Percentiles rank a stretch among this genome's conserved stretches.
Evolutionary conservation across 164 flowering plant species (phyloP).

Genomic region (Hamamelis virginiana): DNA sequence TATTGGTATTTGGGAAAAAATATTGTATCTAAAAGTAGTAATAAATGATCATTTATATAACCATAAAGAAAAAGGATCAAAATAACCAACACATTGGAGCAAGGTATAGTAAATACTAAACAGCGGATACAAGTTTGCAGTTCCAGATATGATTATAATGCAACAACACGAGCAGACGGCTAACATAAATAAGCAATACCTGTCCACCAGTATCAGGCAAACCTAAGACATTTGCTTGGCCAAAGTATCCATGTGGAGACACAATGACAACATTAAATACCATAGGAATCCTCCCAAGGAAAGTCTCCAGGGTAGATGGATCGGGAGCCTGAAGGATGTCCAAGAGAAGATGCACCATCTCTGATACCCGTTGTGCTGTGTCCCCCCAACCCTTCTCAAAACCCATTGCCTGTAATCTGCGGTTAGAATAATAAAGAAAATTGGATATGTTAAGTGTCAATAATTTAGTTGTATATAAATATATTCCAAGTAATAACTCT

Average conservation of each 20-base stretch:
- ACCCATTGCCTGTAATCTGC: conserved; percentile 89
- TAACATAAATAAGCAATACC: conserved; percentile 35
- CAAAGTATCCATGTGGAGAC: conserved; percentile 94
- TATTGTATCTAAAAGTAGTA: too few relatives aligned
- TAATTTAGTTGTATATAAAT: background rate
- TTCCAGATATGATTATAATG: too few relatives aligned
- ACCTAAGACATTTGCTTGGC: conserved; percentile 95
- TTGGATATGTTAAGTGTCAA: too few relatives aligned
- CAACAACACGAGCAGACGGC: background rate
- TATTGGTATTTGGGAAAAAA: too few relatives aligned
- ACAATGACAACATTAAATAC: conserved; percentile 92
- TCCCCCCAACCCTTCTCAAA: conserved; percentile 98
- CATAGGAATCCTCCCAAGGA: conserved; percentile 93
- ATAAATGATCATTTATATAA: background rate
- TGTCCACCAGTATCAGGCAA: conserved; percentile 99
- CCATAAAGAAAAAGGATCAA: background rate
- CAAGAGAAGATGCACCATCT: conserved; percentile 78
- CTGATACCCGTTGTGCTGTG: conserved; percentile 56
- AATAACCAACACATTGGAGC: background rate
- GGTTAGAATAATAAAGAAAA: background rate
- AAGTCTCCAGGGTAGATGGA: conserved; percentile 77
- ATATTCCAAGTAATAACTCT: background rate
- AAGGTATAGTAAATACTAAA: too few relatives aligned
- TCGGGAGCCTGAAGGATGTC: conserved; percentile 98
- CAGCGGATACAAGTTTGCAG: too few relatives aligned